A percentile compares a stretch with the other conserved stretches of the same genome.
These are phyloP conservation scores for Tulasnella sp. DNA, from an alignment of 768 basidiomycete genomes.

Conservation along the genomic window DNA sequence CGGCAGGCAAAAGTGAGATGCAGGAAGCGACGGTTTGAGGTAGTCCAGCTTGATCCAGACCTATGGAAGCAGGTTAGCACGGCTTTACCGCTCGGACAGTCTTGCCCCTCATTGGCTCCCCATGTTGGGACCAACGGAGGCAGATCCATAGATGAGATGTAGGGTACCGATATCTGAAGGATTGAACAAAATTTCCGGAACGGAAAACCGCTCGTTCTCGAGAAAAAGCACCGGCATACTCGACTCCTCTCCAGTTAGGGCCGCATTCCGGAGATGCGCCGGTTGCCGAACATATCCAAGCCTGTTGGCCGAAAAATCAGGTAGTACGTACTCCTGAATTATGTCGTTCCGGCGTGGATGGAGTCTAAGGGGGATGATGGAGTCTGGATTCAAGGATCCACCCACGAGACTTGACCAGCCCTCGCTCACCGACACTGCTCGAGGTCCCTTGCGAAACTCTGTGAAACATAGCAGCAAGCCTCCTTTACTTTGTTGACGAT, in stretches of 20 bases:
- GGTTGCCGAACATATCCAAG: constrained; percentile 48
- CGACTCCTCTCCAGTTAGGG: constrained; percentile 4
- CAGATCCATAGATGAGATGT: constrained; percentile 19
- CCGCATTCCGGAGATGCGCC: constrained; percentile 16
- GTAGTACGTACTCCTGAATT: constrained; percentile 84
- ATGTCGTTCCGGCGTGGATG: constrained; percentile 60
- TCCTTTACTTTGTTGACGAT: constrained; percentile 94
- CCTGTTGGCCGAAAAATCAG: constrained; percentile 62
- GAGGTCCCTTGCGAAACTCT: constrained; percentile 62
- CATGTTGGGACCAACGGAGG: not conserved
- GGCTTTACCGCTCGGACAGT: not conserved
- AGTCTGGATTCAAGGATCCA: not conserved
- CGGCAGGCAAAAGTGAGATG: constrained; percentile 69
- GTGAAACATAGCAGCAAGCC: constrained; percentile 79
- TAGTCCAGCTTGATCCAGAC: constrained; percentile 77
- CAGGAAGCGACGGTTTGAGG: constrained; percentile 69
- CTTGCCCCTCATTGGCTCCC: not conserved
- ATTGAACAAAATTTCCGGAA: constrained; percentile 89
- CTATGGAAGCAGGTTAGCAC: constrained; percentile 37
- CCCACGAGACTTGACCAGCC: not conserved
- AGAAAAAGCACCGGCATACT: constrained; percentile 61
- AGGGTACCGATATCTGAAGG: constrained; percentile 81
- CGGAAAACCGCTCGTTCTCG: constrained; percentile 86
- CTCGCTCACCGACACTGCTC: constrained; percentile 69
- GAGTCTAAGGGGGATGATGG: constrained; percentile 38